phyloP scores from a whole-genome alignment of 2,329 filamentous ascomycete genomes.

The Fusarium xyrophilum region DNA sequence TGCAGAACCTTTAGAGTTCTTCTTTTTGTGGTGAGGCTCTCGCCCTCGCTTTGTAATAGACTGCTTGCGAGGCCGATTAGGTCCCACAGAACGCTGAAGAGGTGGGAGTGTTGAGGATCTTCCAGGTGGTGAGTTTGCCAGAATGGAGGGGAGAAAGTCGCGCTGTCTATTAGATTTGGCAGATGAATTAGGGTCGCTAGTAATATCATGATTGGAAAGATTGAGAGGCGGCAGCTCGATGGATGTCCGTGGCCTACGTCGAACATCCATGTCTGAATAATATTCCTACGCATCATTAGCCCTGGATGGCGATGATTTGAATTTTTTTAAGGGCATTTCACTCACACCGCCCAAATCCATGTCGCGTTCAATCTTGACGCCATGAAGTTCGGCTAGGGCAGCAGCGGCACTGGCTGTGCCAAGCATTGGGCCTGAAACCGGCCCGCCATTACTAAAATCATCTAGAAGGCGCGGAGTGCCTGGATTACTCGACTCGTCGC shows the following conservation, averaged over 20 bases:
- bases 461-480: slow-evolving; percentile 73
- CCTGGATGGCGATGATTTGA: slow-evolving; percentile 12
- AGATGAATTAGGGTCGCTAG: slow-evolving; percentile 75
- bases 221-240: slow-evolving; percentile 78
- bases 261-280: slow-evolving; percentile 73
- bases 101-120: slow-evolving; percentile 89
- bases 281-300: slow-evolving; percentile 59
- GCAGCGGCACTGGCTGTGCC: slow-evolving; percentile 76
- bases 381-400: slow-evolving; percentile 81
- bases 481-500: slow-evolving; percentile 70
- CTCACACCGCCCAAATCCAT: slow-evolving; percentile 81
- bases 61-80: slow-evolving; percentile 79
- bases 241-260: slow-evolving; percentile 68
- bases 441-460: slow-evolving; percentile 63
- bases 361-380: slow-evolving; percentile 76
- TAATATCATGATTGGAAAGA: slow-evolving; percentile 63
- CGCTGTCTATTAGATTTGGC: slow-evolving; percentile 68
- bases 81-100: slow-evolving; percentile 75
- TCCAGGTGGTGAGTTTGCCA: slow-evolving; percentile 81
- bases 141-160: slow-evolving; percentile 82
- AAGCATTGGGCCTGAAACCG: slow-evolving; percentile 52
- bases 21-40: slow-evolving; percentile 80
- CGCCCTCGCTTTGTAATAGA: slow-evolving; percentile 82
- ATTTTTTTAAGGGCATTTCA: slow-evolving; percentile 44
- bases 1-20: slow-evolving; percentile 73